Evolutionary conservation across 352 stramenopile genomes (phyloP).

Genomic region (Pythium aristosporum): DNA sequence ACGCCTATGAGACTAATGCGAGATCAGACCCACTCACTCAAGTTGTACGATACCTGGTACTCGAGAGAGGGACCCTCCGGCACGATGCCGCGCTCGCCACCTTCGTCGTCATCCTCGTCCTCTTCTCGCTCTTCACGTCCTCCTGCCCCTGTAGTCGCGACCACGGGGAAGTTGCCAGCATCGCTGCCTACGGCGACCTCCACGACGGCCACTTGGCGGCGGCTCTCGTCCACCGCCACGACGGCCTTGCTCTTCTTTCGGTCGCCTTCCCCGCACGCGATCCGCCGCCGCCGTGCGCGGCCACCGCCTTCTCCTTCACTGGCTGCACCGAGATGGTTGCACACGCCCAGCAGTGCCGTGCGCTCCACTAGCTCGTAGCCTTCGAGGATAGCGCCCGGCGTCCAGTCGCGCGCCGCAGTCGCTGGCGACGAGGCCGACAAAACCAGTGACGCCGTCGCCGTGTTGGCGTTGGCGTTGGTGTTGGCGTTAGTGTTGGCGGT

Average conservation of each 20-base stretch:
- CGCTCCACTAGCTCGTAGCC: constrained; percentile 77
- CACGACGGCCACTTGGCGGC: constrained; percentile 13
- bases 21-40: background rate
- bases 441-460: background rate
- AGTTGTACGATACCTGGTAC: constrained; percentile 41
- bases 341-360: constrained; percentile 60
- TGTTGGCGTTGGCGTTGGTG: background rate
- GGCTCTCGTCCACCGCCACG: constrained; percentile 3
- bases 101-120: background rate
- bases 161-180: constrained; percentile 1
- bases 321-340: constrained; percentile 35
- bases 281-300: background rate
- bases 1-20: background rate
- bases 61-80: constrained; percentile 61
- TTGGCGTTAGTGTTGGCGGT: background rate
- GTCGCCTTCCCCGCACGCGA: background rate
- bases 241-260: constrained; percentile 4
- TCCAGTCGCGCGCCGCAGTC: constrained; percentile 6
- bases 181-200: background rate
- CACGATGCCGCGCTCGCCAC: constrained; percentile 9
- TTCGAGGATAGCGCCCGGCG: constrained; percentile 42
- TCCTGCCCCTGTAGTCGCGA: background rate
- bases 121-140: background rate
- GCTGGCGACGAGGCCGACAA: too few relatives aligned
- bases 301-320: background rate